Base-by-base conservation (phyloP, 768 basidiomycete genomes). In the Amanita brunnescens region DNA sequence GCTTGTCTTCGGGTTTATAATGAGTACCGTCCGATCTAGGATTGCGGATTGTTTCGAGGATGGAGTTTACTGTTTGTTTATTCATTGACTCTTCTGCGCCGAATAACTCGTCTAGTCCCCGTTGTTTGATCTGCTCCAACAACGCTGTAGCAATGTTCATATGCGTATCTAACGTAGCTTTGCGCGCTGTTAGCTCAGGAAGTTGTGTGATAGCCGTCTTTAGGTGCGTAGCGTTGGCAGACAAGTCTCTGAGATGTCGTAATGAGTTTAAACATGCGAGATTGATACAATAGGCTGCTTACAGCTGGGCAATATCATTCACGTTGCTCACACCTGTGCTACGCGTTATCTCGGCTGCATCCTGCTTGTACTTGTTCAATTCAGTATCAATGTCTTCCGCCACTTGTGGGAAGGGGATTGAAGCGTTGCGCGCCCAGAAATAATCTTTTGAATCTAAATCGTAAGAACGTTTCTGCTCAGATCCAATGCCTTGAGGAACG, bases 141-240 rank as follows among this genome's bases (percentile, higher is more conserved):
- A 99, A 70, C 14, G 94, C 87, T 10, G 94, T 96, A 33, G 95
- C 95, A 51, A 99, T 95, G 68, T 98, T 97, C 94, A 99, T 98
- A 64, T 99, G 96, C 2, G 94, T 92, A 65, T 99, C 96, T 21
- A 99, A 78, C 1, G 90, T 94, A 29, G 92, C 90, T 61, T 99
- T 99, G 37, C 96, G 81, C 3, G 96, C 93, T 3, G 95, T 98
- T 45, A 99, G 73, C 64, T 98, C 96, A 1, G 96, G 96, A 16
- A 99, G 74, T 55, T 93, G 91, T 1, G 94, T 98, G 62, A 99
- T 96, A 6, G 96, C 96, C 0, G 92, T 91, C 70, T 97, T 98
- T 45, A 99, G 71, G 64, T 98, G 88, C 6, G 91, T 76, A 2
- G 96, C 93, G 66, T 98, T 98, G 26, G 90, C 81, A 1, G 92